Base-by-base conservation (phyloP, 805 yeast genomes). In the Yamadazyma philogaea region DNA sequence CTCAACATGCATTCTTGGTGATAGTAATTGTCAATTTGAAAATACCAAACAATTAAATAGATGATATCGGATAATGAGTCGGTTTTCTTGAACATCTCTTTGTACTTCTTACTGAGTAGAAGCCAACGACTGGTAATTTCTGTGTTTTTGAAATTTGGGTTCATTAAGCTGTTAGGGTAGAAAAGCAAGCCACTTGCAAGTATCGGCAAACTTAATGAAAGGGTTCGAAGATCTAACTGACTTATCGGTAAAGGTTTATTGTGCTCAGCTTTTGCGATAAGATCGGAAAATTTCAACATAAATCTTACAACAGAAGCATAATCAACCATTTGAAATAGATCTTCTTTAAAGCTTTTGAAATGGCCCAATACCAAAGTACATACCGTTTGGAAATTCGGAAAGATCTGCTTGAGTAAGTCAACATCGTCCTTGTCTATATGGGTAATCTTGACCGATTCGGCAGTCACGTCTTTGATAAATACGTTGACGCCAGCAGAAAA, bases 41-140 rank as follows among this genome's bases (percentile, higher is more conserved):
- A 56, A 45, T 55, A 62, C 60, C 63, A 63, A 24, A 52, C 50
- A 20, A 56, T 54, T 35, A 59, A 45, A 47, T 47, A 57, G 1
- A 58, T 28, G 2, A 58, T 45, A 45, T 60, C 66, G 3, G 54
- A 38, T n/a, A 60, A 31, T n/a, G 49, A 49, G 12, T 53, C 58
- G 33, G 51, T 49, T 14, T 45, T 44, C 17, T 49, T 43, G 27
- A 54, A 43, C 36, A 47, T 47, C 18, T 45, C 39, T 39, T 46
- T 46, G 20, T 63, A 32, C 21, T 36, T 36, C 38, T 55, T 59
- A 16, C 61, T 45, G 16, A 50, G 38, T 14, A 43, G 33, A 4
- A 50, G 43, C 47, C 46, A 57, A 21, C 47, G 50, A 20, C 42
- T 46, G 6, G 52, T 43, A 6, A 56, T 40, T 27, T 52, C 54